phyloP scores from a whole-genome alignment of 169 alveolate genomes.

The Plasmodium billcollinsi region DNA sequence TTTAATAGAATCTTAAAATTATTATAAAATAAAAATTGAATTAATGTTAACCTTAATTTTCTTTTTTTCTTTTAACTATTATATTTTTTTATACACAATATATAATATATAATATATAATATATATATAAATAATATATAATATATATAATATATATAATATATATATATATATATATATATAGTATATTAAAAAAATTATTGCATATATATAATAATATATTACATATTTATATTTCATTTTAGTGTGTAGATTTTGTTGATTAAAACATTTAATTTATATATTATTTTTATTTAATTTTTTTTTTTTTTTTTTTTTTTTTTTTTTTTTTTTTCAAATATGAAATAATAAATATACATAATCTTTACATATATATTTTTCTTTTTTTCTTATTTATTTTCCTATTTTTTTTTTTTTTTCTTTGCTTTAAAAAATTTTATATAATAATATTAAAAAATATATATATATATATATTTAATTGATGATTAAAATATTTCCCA shows the following conservation, averaged over 20 bases:
- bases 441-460: not conserved
- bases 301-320: not conserved
- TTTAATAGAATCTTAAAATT: not conserved
- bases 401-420: not conserved
- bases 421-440: constrained; percentile 3
- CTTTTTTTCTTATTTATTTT: not conserved
- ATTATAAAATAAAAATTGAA: not conserved
- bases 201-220: not conserved
- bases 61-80: not conserved
- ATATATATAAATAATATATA: no score
- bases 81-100: no score
- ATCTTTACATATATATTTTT: not conserved
- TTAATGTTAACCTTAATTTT: constrained; percentile 1
- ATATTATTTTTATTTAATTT: not conserved
- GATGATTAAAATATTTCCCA: constrained; percentile 3
- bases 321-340: not conserved
- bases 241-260: constrained; percentile 8
- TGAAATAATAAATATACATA: no score
- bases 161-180: not conserved
- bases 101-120: no score
- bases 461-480: constrained; percentile 17
- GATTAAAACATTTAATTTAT: not conserved
- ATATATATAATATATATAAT: no score
- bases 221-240: constrained; percentile 2
- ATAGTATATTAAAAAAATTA: not conserved